Percentiles rank a stretch among this genome's conserved stretches.
Evolutionary conservation across 345 rosid species (phyloP).

Genomic region (sweet orange (Citrus sinensis)): DNA sequence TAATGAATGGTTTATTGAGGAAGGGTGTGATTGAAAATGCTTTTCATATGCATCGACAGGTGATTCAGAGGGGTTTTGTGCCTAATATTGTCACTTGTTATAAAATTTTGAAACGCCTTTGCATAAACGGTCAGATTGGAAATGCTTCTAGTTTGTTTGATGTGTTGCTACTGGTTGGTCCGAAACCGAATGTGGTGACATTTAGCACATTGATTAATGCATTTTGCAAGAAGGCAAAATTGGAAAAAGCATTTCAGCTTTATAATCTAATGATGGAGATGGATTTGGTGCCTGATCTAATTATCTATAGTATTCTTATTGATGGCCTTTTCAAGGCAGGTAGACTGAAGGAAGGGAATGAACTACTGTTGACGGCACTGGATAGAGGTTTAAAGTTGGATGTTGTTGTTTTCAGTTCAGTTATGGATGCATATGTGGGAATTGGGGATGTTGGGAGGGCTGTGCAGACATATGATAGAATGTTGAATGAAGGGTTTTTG

Average conservation of each 20-base stretch:
- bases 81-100: conserved; percentile 42
- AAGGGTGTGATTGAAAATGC: conserved; percentile 36
- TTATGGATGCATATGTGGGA: conserved; percentile 36
- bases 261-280: conserved; percentile 28
- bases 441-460: conserved; percentile 31
- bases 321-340: conserved; percentile 47
- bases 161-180: conserved; percentile 37
- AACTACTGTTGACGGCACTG: conserved; percentile 33
- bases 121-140: conserved; percentile 17
- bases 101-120: conserved; percentile 38
- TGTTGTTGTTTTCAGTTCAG: conserved; percentile 40
- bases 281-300: conserved; percentile 40
- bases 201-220: conserved; percentile 45
- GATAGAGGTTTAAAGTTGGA: conserved; percentile 35
- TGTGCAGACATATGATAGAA: conserved; percentile 32
- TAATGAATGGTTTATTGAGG: conserved; percentile 33
- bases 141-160: conserved; percentile 31
- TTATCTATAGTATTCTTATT: conserved; percentile 40
- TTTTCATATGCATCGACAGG: conserved; percentile 30
- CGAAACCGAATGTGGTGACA: conserved; percentile 42
- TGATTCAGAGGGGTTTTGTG: conserved; percentile 26
- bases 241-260: conserved; percentile 40
- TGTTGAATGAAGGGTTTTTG: conserved; percentile 37
- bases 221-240: conserved; percentile 35
- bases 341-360: conserved; percentile 41